phyloP scores from a whole-genome alignment of 2,329 filamentous ascomycete genomes.

The Calonectria fujianensis region DNA sequence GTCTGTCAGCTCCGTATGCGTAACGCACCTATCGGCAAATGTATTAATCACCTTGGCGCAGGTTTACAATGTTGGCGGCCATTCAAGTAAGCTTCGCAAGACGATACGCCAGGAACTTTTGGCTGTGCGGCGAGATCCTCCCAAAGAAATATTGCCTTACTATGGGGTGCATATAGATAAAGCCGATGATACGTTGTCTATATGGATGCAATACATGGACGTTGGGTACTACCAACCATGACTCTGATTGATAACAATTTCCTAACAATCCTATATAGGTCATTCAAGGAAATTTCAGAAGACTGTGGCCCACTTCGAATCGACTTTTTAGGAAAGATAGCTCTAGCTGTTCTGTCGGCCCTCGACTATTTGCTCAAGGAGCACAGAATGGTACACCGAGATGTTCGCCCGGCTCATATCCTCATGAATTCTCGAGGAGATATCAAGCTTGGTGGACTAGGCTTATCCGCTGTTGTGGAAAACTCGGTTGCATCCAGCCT shows the following conservation, averaged over 20 bases:
- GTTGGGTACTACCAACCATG: not conserved
- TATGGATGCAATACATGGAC: constrained; percentile 21
- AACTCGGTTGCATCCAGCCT: constrained; percentile 1
- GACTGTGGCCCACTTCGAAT: not conserved
- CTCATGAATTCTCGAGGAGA: constrained; percentile 11
- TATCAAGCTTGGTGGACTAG: constrained; percentile 1
- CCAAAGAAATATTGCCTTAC: constrained; percentile 1
- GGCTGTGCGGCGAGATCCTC: not conserved
- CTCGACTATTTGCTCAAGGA: not conserved
- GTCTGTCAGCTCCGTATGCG: not conserved
- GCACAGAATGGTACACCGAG: not conserved
- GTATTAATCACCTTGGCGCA: not conserved
- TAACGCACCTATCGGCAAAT: not conserved
- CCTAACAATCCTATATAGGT: not conserved
- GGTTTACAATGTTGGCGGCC: not conserved
- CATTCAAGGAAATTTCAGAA: constrained; percentile 10
- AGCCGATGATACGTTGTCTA: not conserved
- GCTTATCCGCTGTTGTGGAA: constrained; percentile 8
- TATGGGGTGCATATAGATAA: constrained; percentile 1
- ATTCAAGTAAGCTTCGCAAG: constrained; percentile 4
- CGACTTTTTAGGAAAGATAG: not conserved
- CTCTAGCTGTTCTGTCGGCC: not conserved
- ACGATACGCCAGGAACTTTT: constrained; percentile 11
- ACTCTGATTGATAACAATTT: not conserved
- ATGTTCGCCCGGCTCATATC: not conserved